Conservation (phyloP, 805 yeast genomes). For the Myxozyma geophila region DNA sequence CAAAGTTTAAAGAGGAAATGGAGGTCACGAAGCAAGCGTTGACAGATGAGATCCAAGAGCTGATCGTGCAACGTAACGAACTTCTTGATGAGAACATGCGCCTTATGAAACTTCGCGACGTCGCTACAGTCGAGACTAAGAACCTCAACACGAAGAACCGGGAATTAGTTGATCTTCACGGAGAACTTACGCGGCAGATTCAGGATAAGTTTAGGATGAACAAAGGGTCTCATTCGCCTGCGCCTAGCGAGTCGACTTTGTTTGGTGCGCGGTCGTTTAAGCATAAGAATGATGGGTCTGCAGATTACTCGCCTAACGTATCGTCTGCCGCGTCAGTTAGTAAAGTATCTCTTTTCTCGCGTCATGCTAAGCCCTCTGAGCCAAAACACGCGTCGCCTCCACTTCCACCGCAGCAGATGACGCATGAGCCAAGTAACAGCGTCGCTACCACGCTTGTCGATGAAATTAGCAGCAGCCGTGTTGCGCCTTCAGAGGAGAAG, state of each 20-base stretch:
- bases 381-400: not conserved
- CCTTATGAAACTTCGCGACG: conserved; percentile 39
- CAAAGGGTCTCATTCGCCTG: conserved; percentile 8
- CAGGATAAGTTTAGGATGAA: conserved; percentile 41
- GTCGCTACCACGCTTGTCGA: conserved; percentile 1
- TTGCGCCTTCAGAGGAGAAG: not conserved
- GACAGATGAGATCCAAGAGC: conserved; percentile 50
- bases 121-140: conserved; percentile 43
- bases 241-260: not conserved
- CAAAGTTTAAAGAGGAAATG: conserved; percentile 52
- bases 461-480: not conserved
- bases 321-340: not conserved
- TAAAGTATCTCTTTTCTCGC: not conserved
- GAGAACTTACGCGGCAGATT: conserved; percentile 45
- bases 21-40: conserved; percentile 54
- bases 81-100: conserved; percentile 42
- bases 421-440: not conserved
- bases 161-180: conserved; percentile 48
- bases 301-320: conserved; percentile 2
- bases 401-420: not conserved
- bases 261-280: not conserved
- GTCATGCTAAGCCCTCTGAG: not conserved
- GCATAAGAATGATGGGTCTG: conserved; percentile 9
- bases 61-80: conserved; percentile 42
- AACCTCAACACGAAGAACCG: conserved; percentile 44